Evolutionary conservation across 345 rosid species (phyloP), one percentile per base, ranked within the genome.

Genomic region (Sisymbrium irio): DNA sequence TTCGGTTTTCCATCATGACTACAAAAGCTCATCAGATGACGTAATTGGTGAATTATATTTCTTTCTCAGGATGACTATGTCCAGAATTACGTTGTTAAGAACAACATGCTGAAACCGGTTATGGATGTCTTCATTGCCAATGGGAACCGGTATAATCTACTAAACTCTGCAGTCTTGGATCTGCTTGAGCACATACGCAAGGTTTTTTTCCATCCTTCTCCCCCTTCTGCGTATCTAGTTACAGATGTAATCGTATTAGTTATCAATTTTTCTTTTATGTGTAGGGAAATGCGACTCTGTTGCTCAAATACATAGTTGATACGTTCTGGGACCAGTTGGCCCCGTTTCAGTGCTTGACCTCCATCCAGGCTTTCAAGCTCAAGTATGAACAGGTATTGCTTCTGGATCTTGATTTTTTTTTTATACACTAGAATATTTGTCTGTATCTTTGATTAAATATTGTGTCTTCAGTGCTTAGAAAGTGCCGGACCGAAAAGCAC

Each of bases 151-250:
- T 96, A 92, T 82, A 90, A 96, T 80, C 78, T 96, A 73, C 85
- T 96, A 65, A 91, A 96, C 72, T 96, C 99, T 65, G 91, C 93
- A 39, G 86, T 96, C 67, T 75, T 96, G 71, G 99, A 96, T 65
- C 95, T 92, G 74, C 84, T 96, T 71, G 99, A 96, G 83, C 85
- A 82, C 79, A 92, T 96, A 69, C 85, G 90, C 74, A 96, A 90
- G 98, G 99, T 95, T 67, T 28, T 65, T 65, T 77, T 37, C 74
- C 39, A 61, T 36, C 79, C 10, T 27, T 51, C 62, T 51, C 45
- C 45, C 53, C 54, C 8, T 54, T 44, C 37, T 46, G 63, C 47
- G 46, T 73, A 51, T 49, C 72, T 49, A 56, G 65, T 54, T 44
- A 41, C 42, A 20, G 45, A 44, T 63, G 13, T 11, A 46, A 45